These are phyloP conservation scores for Hapsidospora chrysogenum DNA, from an alignment of 495 filamentous ascomycete genomes.

Conservation along the genomic window DNA sequence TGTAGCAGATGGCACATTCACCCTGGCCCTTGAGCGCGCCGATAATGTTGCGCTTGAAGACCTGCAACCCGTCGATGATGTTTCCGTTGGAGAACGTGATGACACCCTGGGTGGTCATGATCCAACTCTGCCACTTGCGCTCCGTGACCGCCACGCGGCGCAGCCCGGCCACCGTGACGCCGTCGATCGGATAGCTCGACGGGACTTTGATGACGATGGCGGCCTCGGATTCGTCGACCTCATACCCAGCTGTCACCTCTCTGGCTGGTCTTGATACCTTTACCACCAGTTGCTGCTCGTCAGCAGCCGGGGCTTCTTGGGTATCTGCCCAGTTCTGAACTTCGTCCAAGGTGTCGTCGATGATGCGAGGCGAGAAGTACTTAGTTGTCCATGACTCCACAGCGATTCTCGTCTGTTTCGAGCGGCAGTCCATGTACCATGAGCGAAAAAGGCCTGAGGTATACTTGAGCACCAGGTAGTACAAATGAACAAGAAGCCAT, in stretches of 20 bases:
- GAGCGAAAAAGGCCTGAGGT: slow-evolving; percentile 59
- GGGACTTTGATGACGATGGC: slow-evolving; percentile 67
- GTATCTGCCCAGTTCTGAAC: slow-evolving; percentile 55
- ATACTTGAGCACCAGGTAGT: slow-evolving; percentile 62
- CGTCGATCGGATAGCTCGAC: slow-evolving; percentile 59
- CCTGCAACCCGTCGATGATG: slow-evolving; percentile 67
- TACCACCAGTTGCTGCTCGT: slow-evolving; percentile 54
- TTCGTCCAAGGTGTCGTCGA: slow-evolving; percentile 49
- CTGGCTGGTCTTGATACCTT: slow-evolving; percentile 50
- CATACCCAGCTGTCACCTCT: slow-evolving; percentile 68
- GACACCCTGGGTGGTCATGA: slow-evolving; percentile 72
- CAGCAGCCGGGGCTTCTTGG: slow-evolving; percentile 34
- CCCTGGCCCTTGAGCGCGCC: slow-evolving; percentile 82
- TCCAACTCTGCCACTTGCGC: slow-evolving; percentile 76
- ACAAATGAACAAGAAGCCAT: slow-evolving; percentile 74
- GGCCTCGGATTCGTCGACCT: slow-evolving; percentile 73
- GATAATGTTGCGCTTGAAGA: slow-evolving; percentile 69
- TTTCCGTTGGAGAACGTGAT: slow-evolving; percentile 79
- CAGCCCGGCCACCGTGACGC: slow-evolving; percentile 56
- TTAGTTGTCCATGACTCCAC: slow-evolving; percentile 71
- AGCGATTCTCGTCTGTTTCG: slow-evolving; percentile 56
- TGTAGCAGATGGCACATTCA: slow-evolving; percentile 96
- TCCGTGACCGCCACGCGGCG: slow-evolving; percentile 77
- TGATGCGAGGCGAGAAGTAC: slow-evolving; percentile 69
- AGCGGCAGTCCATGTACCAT: slow-evolving; percentile 71